Evolutionary conservation across 1,284 basidiomycete species (phyloP).

Genomic region (Trichosporon faecale): DNA sequence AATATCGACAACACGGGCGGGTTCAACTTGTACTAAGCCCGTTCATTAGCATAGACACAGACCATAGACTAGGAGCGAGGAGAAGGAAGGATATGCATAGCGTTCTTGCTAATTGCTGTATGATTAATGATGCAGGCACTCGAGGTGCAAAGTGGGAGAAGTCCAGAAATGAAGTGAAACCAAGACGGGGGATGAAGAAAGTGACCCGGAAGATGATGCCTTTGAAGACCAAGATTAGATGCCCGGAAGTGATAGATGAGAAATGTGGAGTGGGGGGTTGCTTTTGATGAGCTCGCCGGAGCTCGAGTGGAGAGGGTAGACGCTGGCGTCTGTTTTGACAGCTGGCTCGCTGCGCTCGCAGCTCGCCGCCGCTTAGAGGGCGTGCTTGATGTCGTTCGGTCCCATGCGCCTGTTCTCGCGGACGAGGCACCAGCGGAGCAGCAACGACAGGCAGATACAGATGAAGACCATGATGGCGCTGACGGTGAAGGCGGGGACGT

Average conservation of each 20-base stretch:
- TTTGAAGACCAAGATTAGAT: background rate
- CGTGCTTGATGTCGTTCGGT: constrained; percentile 5
- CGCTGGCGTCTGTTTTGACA: too few species aligned
- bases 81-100: background rate
- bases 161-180: background rate
- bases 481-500: constrained; percentile 35
- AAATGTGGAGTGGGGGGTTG: background rate
- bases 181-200: too few species aligned
- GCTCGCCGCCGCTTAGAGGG: background rate
- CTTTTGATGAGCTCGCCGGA: background rate
- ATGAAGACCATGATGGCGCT: constrained; percentile 37
- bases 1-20: background rate
- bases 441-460: constrained; percentile 26
- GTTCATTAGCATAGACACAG: background rate
- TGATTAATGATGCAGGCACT: background rate
- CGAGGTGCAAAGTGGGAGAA: background rate
- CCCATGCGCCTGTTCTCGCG: constrained; percentile 14
- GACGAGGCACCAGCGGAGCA: constrained; percentile 33
- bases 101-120: background rate
- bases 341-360: too few species aligned
- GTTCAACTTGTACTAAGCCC: background rate
- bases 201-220: background rate
- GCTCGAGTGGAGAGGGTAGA: background rate
- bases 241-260: background rate
- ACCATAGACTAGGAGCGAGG: background rate